Evolutionary conservation across 2,329 filamentous ascomycete species (phyloP).

Genomic region (Polytolypa hystricis): DNA sequence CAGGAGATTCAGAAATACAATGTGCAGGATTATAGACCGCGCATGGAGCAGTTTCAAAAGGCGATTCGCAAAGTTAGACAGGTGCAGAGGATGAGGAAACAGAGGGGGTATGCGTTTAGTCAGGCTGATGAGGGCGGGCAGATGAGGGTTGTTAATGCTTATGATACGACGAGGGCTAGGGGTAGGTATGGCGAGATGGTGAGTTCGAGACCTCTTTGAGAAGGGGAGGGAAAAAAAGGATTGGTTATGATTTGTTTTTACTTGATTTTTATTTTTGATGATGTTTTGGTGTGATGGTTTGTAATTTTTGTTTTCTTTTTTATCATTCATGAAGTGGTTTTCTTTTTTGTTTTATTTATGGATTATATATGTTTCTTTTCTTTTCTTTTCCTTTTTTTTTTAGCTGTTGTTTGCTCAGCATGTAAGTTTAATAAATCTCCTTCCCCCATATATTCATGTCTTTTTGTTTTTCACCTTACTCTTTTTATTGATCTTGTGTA

Average conservation of each 20-base stretch:
- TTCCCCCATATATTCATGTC: too few relatives aligned
- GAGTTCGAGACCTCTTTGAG: slow-evolving; percentile 40
- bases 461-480: too few relatives aligned
- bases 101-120: slow-evolving; percentile 95
- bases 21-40: slow-evolving; percentile 93
- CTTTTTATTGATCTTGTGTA: too few relatives aligned
- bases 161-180: slow-evolving; percentile 88
- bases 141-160: slow-evolving; percentile 88
- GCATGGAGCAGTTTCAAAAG: slow-evolving; percentile 99
- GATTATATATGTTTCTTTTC: background rate
- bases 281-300: slow-evolving; percentile 9
- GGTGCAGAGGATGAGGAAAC: slow-evolving; percentile 98
- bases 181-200: slow-evolving; percentile 95
- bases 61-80: slow-evolving; percentile 96
- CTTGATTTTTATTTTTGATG: slow-evolving; percentile 11
- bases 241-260: slow-evolving; percentile 18
- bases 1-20: slow-evolving; percentile 99
- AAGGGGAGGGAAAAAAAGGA: too few relatives aligned
- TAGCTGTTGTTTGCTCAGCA: too few relatives aligned
- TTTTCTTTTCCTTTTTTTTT: background rate
- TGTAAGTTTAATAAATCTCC: too few relatives aligned
- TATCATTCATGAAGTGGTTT: background rate
- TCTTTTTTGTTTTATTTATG: slow-evolving; percentile 3
- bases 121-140: slow-evolving; percentile 88
- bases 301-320: slow-evolving; percentile 2